These are phyloP conservation scores for Epithemia pelagica DNA, from an alignment of 108 stramenopile genomes.

Conservation along the genomic window DNA sequence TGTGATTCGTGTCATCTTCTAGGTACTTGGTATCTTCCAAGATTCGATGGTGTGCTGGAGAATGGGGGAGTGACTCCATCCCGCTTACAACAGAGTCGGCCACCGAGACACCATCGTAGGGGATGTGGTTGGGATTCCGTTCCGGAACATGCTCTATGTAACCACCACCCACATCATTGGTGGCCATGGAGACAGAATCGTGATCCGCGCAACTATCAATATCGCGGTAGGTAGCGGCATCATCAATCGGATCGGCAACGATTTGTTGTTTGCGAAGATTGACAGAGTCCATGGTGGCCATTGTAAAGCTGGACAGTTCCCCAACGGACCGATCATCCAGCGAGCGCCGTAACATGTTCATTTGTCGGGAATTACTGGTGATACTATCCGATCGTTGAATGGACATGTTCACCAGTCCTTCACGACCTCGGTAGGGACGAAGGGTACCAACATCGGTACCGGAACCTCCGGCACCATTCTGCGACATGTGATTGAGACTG, in stretches of 20 bases:
- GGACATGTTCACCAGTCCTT: not conserved
- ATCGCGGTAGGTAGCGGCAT: constrained; percentile 9
- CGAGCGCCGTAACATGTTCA: not conserved
- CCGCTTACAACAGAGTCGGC: not conserved
- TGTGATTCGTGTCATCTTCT: not conserved
- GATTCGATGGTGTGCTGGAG: not conserved
- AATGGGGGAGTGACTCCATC: not conserved
- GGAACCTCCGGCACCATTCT: not conserved
- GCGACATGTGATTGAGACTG: not conserved
- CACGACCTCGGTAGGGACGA: not conserved
- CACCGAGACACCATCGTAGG: not conserved
- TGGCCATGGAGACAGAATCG: constrained; percentile 10
- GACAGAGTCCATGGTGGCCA: constrained; percentile 12
- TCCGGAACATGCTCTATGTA: not conserved
- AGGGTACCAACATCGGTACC: not conserved
- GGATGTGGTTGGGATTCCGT: not conserved
- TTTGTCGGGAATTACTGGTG: not conserved
- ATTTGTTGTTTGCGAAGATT: constrained; percentile 13
- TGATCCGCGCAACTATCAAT: constrained; percentile 8
- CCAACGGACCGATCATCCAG: not conserved
- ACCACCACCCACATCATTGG: not conserved
- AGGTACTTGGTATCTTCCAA: not conserved
- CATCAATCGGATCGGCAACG: constrained; percentile 10
- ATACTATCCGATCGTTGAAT: constrained; percentile 1
- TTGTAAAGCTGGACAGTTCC: not conserved